phyloP scores from a whole-genome alignment of 208 protist species.

The Trypanosoma platydactyli region DNA sequence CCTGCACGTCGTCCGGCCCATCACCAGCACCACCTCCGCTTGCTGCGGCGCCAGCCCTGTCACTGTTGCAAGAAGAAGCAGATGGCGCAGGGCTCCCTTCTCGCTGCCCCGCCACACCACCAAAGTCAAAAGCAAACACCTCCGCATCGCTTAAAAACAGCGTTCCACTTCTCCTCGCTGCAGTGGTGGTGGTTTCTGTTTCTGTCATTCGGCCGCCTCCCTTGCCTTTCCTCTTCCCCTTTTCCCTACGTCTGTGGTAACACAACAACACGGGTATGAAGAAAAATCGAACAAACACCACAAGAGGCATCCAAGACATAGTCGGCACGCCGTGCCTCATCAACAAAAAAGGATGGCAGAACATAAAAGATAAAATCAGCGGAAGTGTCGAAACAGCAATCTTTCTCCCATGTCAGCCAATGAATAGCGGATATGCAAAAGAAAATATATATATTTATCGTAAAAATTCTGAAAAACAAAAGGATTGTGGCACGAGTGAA shows the following conservation, averaged over 20 bases:
- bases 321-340: too few species aligned
- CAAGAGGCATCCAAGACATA: too few species aligned
- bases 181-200: not conserved
- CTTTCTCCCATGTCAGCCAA: too few species aligned
- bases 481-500: too few species aligned
- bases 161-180: conserved; percentile 2
- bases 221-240: not conserved
- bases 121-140: conserved; percentile 85
- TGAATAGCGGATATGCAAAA: too few species aligned
- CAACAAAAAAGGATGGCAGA: too few species aligned
- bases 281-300: too few species aligned
- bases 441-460: too few species aligned
- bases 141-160: conserved; percentile 80
- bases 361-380: too few species aligned
- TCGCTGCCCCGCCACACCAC: conserved; percentile 19
- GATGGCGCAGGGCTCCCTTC: not conserved
- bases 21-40: not conserved
- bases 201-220: not conserved
- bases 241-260: not conserved
- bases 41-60: not conserved
- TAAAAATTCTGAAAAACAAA: too few species aligned
- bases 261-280: too few species aligned
- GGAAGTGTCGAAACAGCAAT: too few species aligned
- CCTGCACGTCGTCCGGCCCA: not conserved
- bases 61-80: not conserved